Percentiles rank a stretch among this genome's conserved stretches.
Evolutionary conservation across 1,139 yeast species (phyloP).

Genomic region (Candida sojae): DNA sequence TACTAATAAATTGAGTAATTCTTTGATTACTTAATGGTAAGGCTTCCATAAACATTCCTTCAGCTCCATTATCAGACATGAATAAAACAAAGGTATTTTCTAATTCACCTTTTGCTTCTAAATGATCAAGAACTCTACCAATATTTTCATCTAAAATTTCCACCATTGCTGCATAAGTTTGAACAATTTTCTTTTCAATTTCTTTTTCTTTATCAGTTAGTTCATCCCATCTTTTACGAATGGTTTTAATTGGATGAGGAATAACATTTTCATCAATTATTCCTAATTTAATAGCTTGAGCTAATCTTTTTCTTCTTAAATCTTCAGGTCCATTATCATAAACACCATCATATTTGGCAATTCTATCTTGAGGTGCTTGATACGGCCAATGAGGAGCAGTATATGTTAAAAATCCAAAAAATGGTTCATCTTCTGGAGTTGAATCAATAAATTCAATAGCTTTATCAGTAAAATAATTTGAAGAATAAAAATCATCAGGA

Average conservation of each 20-base stretch:
- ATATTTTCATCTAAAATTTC: constrained; percentile 51
- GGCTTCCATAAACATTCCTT: constrained; percentile 59
- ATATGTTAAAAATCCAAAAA: constrained; percentile 53
- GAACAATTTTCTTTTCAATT: constrained; percentile 49
- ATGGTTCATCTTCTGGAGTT: constrained; percentile 40
- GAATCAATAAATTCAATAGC: constrained; percentile 36
- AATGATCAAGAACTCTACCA: constrained; percentile 44
- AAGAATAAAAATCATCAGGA: constrained; percentile 51
- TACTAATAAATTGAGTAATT: constrained; percentile 27
- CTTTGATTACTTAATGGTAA: constrained; percentile 38
- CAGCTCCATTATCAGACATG: constrained; percentile 65
- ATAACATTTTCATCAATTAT: constrained; percentile 42
- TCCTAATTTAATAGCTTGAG: constrained; percentile 42
- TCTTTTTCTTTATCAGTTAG: constrained; percentile 34
- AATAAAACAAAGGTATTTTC: constrained; percentile 56
- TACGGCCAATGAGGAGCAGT: constrained; percentile 68
- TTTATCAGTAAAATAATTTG: constrained; percentile 59
- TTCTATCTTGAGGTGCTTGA: constrained; percentile 52
- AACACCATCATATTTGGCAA: constrained; percentile 49
- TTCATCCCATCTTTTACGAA: constrained; percentile 44
- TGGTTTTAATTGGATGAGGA: constrained; percentile 49
- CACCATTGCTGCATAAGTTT: constrained; percentile 63
- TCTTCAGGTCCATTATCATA: constrained; percentile 53
- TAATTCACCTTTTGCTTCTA: constrained; percentile 41
- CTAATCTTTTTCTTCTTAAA: constrained; percentile 40